These are phyloP conservation scores for Fonsecaea multimorphosa DNA, from an alignment of 2,329 filamentous ascomycete species.

Conservation along the genomic window DNA sequence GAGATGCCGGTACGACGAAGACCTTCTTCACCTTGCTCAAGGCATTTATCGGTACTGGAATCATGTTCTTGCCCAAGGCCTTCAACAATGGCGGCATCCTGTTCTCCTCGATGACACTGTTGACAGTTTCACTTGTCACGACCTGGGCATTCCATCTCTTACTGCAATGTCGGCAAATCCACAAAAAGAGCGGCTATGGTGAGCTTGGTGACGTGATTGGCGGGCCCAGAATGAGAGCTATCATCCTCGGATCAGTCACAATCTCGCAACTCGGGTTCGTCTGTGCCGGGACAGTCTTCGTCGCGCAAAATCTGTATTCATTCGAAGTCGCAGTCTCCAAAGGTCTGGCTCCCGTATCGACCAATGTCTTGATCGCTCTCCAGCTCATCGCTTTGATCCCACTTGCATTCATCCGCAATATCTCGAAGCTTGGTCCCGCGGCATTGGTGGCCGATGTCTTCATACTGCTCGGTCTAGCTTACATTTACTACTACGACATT, in stretches of 20 bases:
- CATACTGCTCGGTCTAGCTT: conserved; percentile 72
- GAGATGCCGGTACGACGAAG: conserved; percentile 71
- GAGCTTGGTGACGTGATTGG: conserved; percentile 72
- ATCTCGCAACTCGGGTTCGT: conserved; percentile 80
- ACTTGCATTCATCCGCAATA: conserved; percentile 73
- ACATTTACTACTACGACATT: conserved; percentile 77
- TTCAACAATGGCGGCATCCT: conserved; percentile 79
- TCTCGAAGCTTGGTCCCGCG: conserved; percentile 72
- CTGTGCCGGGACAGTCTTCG: conserved; percentile 77
- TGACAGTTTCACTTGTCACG: conserved; percentile 69
- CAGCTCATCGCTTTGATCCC: conserved; percentile 71
- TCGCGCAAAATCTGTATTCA: conserved; percentile 73
- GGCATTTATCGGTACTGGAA: conserved; percentile 79
- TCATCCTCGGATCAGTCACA: conserved; percentile 73
- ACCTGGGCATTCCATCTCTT: conserved; percentile 75
- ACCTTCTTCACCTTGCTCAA: conserved; percentile 81
- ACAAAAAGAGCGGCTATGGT: conserved; percentile 72
- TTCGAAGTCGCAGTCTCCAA: conserved; percentile 69
- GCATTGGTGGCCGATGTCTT: conserved; percentile 74
- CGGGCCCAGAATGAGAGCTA: conserved; percentile 65
- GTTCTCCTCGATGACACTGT: conserved; percentile 72
- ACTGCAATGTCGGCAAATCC: conserved; percentile 67
- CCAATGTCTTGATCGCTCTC: conserved; percentile 67
- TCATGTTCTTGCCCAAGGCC: conserved; percentile 81
- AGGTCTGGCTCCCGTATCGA: conserved; percentile 56